These are phyloP conservation scores for Clonostachys rhizophaga DNA, from an alignment of 2,329 filamentous ascomycete species.

Conservation along the genomic window DNA sequence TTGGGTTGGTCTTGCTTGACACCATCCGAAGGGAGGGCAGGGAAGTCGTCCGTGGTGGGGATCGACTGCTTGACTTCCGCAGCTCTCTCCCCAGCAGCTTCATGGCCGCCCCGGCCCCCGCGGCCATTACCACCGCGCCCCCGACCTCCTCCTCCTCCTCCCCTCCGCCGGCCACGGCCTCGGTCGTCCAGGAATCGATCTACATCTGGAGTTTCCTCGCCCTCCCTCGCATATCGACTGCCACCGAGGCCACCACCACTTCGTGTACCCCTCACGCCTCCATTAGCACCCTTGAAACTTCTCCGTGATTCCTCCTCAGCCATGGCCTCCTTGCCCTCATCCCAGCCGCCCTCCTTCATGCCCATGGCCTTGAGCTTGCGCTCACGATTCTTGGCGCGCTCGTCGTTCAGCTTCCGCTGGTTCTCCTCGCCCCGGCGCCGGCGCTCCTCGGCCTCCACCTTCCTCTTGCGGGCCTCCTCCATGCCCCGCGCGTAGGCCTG, in stretches of 20 bases:
- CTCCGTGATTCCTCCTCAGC: conserved; percentile 32
- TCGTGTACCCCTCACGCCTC: conserved; percentile 30
- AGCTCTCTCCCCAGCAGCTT: conserved; percentile 11
- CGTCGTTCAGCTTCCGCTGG: conserved; percentile 47
- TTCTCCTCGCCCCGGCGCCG: conserved; percentile 48
- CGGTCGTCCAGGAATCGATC: conserved; percentile 29
- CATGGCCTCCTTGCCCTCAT: conserved; percentile 47
- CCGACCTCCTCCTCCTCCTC: conserved; percentile 22
- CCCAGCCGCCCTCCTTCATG: conserved; percentile 50
- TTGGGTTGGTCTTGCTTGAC: neutral
- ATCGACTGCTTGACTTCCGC: conserved; percentile 11
- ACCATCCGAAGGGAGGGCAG: conserved; percentile 19
- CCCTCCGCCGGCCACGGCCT: conserved; percentile 19
- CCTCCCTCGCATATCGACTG: conserved; percentile 34
- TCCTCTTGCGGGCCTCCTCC: conserved; percentile 48
- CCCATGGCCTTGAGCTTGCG: conserved; percentile 56
- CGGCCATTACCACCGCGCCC: conserved; percentile 27
- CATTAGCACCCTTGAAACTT: conserved; percentile 36
- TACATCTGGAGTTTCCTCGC: conserved; percentile 20
- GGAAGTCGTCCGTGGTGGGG: conserved; percentile 26
- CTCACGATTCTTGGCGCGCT: conserved; percentile 55
- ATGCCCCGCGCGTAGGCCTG: conserved; percentile 48
- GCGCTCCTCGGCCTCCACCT: conserved; percentile 46
- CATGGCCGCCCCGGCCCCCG: conserved; percentile 20
- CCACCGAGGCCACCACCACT: conserved; percentile 36